phyloP scores from a whole-genome alignment of 345 rosid species.

The Lumnitzera racemosa region DNA sequence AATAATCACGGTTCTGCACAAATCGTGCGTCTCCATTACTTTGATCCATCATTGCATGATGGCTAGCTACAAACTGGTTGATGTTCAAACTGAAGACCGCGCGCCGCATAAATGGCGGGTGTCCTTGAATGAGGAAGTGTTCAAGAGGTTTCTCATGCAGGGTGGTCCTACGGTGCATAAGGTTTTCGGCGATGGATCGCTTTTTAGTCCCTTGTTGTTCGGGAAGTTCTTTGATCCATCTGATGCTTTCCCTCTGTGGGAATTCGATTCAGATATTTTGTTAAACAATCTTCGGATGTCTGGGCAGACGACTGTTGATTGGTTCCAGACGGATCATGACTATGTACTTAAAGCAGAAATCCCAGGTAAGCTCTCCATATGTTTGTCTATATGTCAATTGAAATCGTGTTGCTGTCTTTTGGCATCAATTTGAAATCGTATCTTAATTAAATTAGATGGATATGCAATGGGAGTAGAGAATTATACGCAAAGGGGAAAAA shows the following conservation, averaged over 20 bases:
- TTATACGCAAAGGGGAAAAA: no score
- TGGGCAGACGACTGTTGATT: constrained; percentile 58
- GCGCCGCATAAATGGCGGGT: constrained; percentile 69
- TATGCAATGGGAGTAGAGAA: no score
- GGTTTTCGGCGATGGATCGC: constrained; percentile 75
- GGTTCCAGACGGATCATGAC: constrained; percentile 71
- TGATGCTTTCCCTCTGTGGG: constrained; percentile 94
- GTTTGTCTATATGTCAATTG: background rate
- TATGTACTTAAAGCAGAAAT: constrained; percentile 63
- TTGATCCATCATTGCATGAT: constrained; percentile 10
- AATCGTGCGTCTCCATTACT: constrained; percentile 4
- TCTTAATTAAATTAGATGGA: no score
- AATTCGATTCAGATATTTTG: constrained; percentile 58
- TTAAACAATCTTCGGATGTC: constrained; percentile 43
- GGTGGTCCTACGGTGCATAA: constrained; percentile 37
- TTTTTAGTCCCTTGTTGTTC: constrained; percentile 74
- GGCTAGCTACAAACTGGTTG: constrained; percentile 40
- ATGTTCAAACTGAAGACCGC: constrained; percentile 51
- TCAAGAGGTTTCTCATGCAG: constrained; percentile 35
- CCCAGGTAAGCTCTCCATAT: constrained; percentile 35
- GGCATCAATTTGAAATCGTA: no score
- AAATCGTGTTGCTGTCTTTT: no score
- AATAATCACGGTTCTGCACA: background rate
- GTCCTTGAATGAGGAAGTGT: constrained; percentile 47
- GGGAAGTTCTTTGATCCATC: constrained; percentile 89